phyloP scores from a whole-genome alignment of 2,329 filamentous ascomycete genomes.

The Fusarium anguioides region DNA sequence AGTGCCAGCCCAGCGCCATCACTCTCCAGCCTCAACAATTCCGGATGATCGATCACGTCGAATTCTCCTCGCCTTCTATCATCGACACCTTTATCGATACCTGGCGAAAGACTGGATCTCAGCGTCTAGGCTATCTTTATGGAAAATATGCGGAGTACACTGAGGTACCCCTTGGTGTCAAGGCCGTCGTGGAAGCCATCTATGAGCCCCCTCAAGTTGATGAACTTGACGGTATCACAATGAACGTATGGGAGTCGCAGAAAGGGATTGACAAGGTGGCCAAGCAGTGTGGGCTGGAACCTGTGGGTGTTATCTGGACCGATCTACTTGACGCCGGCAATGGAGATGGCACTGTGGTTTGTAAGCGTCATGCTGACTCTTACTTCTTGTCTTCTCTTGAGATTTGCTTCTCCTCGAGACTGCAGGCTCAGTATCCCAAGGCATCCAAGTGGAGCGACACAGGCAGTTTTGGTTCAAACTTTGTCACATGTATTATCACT shows the following conservation, averaged over 20 bases:
- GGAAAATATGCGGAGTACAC: constrained; percentile 91
- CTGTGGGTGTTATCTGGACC: constrained; percentile 93
- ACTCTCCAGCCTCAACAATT: constrained; percentile 93
- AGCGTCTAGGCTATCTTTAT: constrained; percentile 91
- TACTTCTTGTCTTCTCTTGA: constrained; percentile 95
- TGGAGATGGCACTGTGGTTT: constrained; percentile 87
- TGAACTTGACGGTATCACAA: constrained; percentile 87
- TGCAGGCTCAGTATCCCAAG: constrained; percentile 90
- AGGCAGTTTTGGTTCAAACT: constrained; percentile 92
- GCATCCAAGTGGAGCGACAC: constrained; percentile 97
- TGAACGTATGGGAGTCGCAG: constrained; percentile 88
- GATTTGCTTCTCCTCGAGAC: constrained; percentile 85
- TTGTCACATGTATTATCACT: constrained; percentile 96
- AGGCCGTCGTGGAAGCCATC: constrained; percentile 95
- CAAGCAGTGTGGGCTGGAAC: constrained; percentile 83
- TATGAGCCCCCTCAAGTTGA: constrained; percentile 94
- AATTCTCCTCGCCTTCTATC: constrained; percentile 86
- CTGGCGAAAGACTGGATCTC: constrained; percentile 86
- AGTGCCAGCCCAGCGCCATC: constrained; percentile 97
- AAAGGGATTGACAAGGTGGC: constrained; percentile 84
- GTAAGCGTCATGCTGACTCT: constrained; percentile 95
- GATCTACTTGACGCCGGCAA: constrained; percentile 86
- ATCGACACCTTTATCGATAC: constrained; percentile 92
- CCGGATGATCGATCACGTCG: constrained; percentile 98
- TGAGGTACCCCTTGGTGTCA: constrained; percentile 92